phyloP scores from a whole-genome alignment of 257 asterid genomes.

The Nicotiana benthamiana region DNA sequence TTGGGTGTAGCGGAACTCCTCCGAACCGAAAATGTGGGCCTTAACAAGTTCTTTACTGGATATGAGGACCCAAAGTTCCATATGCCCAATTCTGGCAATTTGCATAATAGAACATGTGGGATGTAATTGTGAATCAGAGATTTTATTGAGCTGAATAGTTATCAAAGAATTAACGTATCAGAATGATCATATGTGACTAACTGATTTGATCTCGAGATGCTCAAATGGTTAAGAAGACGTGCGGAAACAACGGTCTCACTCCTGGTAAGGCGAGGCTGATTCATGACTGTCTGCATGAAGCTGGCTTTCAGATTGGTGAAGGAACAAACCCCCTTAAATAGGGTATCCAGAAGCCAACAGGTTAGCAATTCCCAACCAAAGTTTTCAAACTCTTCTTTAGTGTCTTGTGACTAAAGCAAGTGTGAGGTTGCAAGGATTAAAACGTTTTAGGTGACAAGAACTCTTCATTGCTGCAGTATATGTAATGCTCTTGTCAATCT shows the following conservation, averaged over 20 bases:
- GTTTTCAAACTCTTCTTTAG: not conserved
- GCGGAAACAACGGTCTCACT: not conserved
- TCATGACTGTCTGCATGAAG: slow-evolving; percentile 21
- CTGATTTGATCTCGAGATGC: not conserved
- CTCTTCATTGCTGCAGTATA: not conserved
- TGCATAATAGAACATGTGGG: slow-evolving; percentile 64
- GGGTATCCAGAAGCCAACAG: slow-evolving; percentile 52
- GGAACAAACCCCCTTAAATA: slow-evolving; percentile 46
- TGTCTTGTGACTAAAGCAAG: not conserved
- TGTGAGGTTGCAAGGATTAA: not conserved
- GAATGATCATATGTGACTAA: slow-evolving; percentile 13
- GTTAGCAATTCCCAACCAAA: slow-evolving; percentile 17
- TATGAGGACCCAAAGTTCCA: slow-evolving; percentile 68
- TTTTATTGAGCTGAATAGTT: slow-evolving; percentile 7
- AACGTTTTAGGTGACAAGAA: not conserved
- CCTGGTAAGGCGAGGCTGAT: slow-evolving; percentile 3
- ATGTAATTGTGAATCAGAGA: slow-evolving; percentile 30
- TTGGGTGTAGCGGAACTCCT: slow-evolving; percentile 61
- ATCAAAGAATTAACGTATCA: slow-evolving; percentile 12
- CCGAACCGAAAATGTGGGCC: slow-evolving; percentile 47
- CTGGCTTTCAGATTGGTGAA: slow-evolving; percentile 57
- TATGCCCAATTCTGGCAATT: slow-evolving; percentile 58
- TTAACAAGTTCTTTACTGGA: slow-evolving; percentile 44
- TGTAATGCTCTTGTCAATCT: not conserved
- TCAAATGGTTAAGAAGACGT: not conserved